Base-by-base conservation (phyloP, 2,329 filamentous ascomycete genomes). In the Diaporthe destruens region DNA sequence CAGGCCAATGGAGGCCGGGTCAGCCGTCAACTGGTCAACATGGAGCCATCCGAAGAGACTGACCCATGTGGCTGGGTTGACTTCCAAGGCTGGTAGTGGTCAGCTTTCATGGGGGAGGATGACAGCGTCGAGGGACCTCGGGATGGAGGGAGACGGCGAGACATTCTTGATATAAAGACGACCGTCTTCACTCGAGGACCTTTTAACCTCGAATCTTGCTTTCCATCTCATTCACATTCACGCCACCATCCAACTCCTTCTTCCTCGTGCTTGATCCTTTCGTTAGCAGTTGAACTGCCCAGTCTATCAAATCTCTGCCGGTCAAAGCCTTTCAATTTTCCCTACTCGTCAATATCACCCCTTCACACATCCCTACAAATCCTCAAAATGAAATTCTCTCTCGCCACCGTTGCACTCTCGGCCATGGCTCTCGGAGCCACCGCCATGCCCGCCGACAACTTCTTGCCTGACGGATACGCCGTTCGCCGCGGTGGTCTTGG, bases 271-370 rank as follows among this genome's bases (percentile, higher is more conserved):
- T 67, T 68, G 53, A 49, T 67, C n/a, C 59, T 71, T 56, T 57
- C 44, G 55, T 57, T 51, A 59, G 59, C 59, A 67, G 70, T 71
- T 66, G 70, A 71, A 44, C 53, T 71, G 59, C 70, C 59, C 36
- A 57, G 61, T 55, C 39, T 67, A 54, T 57, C 67, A 56, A 55
- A 59, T 34, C 53, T 59, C 47, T 57, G 51, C 69, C 51, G 34
- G 59, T 55, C 36, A 56, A 4, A 39, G 49, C 53, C 39, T 6
- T 51, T 51, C 44, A 65, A 29, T 16, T 23, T 14, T 66, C 34
- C 20, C 34, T 32, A 42, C 36, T 65, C 12, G 11, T 57, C n/a
- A 49, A 56, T 2, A 69, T 69, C 44, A 51, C n/a, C 20, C 49
- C 25, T 56, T 47, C 59, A 36, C 1, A 47, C 9, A 57, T 47